Base-by-base conservation (phyloP, 345 rosid genomes). In the Eutrema yunnanense region DNA sequence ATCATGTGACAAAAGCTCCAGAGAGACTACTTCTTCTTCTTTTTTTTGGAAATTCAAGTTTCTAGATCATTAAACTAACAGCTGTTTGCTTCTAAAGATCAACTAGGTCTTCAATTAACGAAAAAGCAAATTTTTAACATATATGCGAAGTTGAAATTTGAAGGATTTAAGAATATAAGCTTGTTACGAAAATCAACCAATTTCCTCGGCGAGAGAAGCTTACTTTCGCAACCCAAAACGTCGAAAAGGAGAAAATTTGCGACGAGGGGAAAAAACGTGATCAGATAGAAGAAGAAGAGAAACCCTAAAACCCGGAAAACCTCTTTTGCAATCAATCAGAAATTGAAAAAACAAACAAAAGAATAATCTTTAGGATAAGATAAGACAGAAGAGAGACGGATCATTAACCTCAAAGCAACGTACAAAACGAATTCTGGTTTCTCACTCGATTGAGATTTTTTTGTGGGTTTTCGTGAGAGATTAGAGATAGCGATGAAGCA, bases 401-500 rank as follows among this genome's bases (percentile, higher is more conserved):
- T 69, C 53, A 76, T 49, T 71, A 48, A 76, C 80, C 80, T 76
- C 54, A 13, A 76, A 76, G 76, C 72, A 71, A 65, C 67, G 62
- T 71, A 32, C 56, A 60, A 49, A 54, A 11, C 69, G 19, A 68
- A 52, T 36, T 52, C 40, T 60, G 54, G 48, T 32, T 50, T 49
- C 37, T 11, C 60, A 65, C 67, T 73, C 72, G 60, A 67, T 67
- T 75, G 51, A 46, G 79, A 69, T 61, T 38, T 30, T 30, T 44
- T 8, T 9, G 61, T 22, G 37, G 51, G 77, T 73, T 73, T 65
- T 65, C 69, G 79, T 62, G 62, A 30, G n/a, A 64, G 65, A 47
- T 46, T 33, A 67, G 62, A 52, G 62, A 52, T 52, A 54, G 29
- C 64, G 74, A 54, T 69, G 74, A 75, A 75, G 79, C 78, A 66